phyloP scores from a whole-genome alignment of 108 stramenopile genomes.

The Cyclotella choctawhatcheeana region DNA sequence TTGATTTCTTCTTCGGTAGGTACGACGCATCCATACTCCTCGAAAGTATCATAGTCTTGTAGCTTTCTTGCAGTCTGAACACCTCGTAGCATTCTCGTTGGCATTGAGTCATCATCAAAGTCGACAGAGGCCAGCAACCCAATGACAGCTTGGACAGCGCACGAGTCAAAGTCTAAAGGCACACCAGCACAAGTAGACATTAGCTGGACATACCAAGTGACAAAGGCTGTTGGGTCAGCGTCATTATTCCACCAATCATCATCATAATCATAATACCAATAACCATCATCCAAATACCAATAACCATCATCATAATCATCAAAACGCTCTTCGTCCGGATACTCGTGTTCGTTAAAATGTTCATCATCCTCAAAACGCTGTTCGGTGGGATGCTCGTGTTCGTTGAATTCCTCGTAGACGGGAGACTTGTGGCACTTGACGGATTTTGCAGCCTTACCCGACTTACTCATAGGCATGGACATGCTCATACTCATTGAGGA shows the following conservation, averaged over 20 bases:
- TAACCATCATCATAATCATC: not conserved
- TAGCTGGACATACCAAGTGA: not conserved
- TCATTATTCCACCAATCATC: not conserved
- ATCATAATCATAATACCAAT: not conserved
- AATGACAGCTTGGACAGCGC: not conserved
- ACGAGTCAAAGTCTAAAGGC: not conserved
- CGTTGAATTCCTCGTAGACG: not conserved
- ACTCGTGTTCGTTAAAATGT: not conserved
- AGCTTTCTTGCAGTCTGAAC: not conserved
- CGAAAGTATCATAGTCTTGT: not conserved
- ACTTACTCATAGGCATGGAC: not conserved
- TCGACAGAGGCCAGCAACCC: not conserved
- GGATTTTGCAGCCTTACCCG: not conserved
- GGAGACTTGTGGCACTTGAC: not conserved
- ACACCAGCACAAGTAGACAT: not conserved
- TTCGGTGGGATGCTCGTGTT: not conserved
- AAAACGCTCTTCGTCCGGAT: not conserved
- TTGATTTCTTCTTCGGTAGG: not conserved
- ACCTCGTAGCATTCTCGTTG: not conserved
- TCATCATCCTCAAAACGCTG: not conserved
- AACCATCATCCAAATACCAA: not conserved
- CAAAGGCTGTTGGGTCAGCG: not conserved
- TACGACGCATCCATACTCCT: not conserved
- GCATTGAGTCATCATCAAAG: not conserved
- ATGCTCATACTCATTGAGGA: not conserved